Conservation (phyloP, 2,329 filamentous ascomycete species). For the Sporothrix mexicana region DNA sequence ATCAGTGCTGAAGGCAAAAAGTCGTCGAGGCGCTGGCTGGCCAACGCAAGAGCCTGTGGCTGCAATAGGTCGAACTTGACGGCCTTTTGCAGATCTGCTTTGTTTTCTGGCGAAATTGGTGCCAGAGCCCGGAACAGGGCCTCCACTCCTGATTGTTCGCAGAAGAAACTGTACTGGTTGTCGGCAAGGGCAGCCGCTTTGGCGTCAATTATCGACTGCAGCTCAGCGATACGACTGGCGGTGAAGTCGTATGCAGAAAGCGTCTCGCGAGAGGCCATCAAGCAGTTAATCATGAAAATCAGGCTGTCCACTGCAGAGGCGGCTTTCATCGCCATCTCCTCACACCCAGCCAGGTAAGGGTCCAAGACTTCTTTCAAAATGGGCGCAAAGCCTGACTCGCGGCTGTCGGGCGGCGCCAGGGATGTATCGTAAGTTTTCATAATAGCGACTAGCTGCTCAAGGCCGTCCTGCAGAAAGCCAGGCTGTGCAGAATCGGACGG, state of each 20-base stretch:
- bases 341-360: constrained; percentile 80
- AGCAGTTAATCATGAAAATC: constrained; percentile 77
- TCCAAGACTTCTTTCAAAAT: constrained; percentile 82
- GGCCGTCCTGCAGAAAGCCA: constrained; percentile 77
- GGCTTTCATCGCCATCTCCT: constrained; percentile 65
- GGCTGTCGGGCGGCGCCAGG: constrained; percentile 62
- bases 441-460: constrained; percentile 77
- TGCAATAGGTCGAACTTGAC: constrained; percentile 62
- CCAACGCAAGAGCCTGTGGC: constrained; percentile 63
- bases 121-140: constrained; percentile 65
- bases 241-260: constrained; percentile 70
- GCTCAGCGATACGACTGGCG: constrained; percentile 56
- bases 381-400: constrained; percentile 73
- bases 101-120: constrained; percentile 45
- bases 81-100: constrained; percentile 60
- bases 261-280: constrained; percentile 61
- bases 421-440: constrained; percentile 90
- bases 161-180: constrained; percentile 74
- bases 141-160: constrained; percentile 74
- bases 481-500: constrained; percentile 78
- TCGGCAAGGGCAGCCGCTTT: constrained; percentile 65
- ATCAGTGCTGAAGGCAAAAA: constrained; percentile 93
- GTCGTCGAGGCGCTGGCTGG: constrained; percentile 80
- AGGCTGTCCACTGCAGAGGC: constrained; percentile 65
- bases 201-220: constrained; percentile 62